phyloP scores from a whole-genome alignment of 23 red algal species.

The Agarophyton chilense region DNA sequence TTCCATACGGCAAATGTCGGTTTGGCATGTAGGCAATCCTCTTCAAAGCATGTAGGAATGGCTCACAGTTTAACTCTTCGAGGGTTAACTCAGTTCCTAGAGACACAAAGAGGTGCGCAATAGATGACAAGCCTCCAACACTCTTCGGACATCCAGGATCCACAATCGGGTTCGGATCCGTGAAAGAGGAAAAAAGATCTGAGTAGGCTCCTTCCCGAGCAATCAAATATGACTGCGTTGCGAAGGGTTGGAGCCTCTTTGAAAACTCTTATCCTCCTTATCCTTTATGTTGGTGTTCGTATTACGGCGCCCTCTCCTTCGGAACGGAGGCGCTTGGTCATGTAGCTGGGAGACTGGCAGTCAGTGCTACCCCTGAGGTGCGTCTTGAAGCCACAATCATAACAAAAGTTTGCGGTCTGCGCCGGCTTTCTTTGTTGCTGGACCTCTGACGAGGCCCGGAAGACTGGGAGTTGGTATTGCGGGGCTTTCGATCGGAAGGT shows the following conservation, averaged over 20 bases:
- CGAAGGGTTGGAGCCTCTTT: background rate
- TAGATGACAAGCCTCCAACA: background rate
- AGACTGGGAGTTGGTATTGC: too few relatives aligned
- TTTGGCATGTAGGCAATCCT: background rate
- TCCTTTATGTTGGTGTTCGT: too few relatives aligned
- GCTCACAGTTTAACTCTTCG: background rate
- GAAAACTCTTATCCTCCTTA: background rate
- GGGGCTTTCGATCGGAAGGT: background rate
- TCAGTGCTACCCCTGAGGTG: background rate
- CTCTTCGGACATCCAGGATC: background rate
- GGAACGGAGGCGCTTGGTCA: too few relatives aligned
- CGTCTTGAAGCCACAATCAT: constrained; percentile 5
- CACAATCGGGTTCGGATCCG: background rate
- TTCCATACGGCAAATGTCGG: background rate
- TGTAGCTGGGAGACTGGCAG: too few relatives aligned
- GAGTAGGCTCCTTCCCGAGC: background rate
- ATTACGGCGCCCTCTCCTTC: too few relatives aligned
- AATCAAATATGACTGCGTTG: constrained; percentile 1
- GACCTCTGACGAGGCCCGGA: background rate
- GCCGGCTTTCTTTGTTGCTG: background rate
- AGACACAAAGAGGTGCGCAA: background rate
- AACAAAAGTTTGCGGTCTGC: background rate
- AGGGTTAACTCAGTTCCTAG: background rate
- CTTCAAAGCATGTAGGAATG: constrained; percentile 32
- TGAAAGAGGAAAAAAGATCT: background rate